These are phyloP conservation scores for rapeseed (Brassica napus) DNA, from an alignment of 345 rosid genomes.

Conservation along the genomic window Da-Ae NC_063450.1:35009001-35009500, in stretches of 20 bases:
- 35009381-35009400: conserved; percentile 52
- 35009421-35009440: conserved; percentile 99
- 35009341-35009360: conserved; percentile 9
- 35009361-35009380: conserved; percentile 50
- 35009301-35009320: conserved; percentile 82
- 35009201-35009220: conserved; percentile 1
- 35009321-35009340: conserved; percentile 60
- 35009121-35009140: conserved; percentile 82
- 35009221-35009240: conserved; percentile 7
- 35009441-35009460: conserved; percentile 58
- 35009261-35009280: conserved; percentile 65
- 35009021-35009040: no score
- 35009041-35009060: no score
- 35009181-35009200: conserved; percentile 50
- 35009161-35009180: conserved; percentile 81
- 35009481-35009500: conserved; percentile 85
- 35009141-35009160: conserved; percentile 88
- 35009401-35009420: conserved; percentile 93
- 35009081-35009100: no score
- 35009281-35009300: conserved; percentile 61
- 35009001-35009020: no score
- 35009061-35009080: no score
- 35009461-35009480: conserved; percentile 44
- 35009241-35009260: conserved; percentile 44
- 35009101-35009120: conserved; percentile 30